Conservation (phyloP, 768 basidiomycete genomes). For the Neoboletus magnificus region DNA sequence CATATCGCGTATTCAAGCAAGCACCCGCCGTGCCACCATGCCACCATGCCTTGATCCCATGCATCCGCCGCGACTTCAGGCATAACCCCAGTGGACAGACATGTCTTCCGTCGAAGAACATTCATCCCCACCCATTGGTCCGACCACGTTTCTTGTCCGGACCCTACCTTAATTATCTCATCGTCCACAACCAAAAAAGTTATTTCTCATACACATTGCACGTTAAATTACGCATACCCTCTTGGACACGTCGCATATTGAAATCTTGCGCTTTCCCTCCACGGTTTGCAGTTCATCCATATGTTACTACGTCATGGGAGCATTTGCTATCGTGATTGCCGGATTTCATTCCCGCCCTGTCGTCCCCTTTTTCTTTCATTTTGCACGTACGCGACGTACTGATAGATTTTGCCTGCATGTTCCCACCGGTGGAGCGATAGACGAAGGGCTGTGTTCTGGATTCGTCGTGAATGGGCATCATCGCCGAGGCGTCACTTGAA, state of each 20-base stretch:
- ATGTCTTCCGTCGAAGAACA: constrained; percentile 7
- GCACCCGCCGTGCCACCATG: not conserved
- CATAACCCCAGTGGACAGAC: constrained; percentile 6
- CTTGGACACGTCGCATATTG: constrained; percentile 11
- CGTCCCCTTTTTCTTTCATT: not conserved
- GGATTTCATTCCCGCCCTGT: constrained; percentile 20
- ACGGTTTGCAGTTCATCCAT: not conserved
- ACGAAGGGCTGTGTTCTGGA: not conserved
- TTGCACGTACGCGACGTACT: not conserved
- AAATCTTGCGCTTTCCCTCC: not conserved
- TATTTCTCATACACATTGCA: not conserved
- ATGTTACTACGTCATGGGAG: not conserved
- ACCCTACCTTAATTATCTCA: constrained; percentile 17
- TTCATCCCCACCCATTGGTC: not conserved
- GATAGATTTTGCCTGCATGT: not conserved
- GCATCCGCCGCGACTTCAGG: not conserved
- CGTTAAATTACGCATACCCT: constrained; percentile 3
- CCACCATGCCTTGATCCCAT: not conserved
- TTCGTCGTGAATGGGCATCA: too few relatives aligned
- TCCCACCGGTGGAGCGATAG: not conserved
- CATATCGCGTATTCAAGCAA: not conserved
- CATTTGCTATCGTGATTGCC: not conserved
- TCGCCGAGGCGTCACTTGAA: too few relatives aligned
- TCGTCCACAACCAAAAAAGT: constrained; percentile 2
- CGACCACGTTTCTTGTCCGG: not conserved